These are phyloP conservation scores for Peronospora belbahrii DNA, from an alignment of 352 stramenopile species.

Conservation along the genomic window DNA sequence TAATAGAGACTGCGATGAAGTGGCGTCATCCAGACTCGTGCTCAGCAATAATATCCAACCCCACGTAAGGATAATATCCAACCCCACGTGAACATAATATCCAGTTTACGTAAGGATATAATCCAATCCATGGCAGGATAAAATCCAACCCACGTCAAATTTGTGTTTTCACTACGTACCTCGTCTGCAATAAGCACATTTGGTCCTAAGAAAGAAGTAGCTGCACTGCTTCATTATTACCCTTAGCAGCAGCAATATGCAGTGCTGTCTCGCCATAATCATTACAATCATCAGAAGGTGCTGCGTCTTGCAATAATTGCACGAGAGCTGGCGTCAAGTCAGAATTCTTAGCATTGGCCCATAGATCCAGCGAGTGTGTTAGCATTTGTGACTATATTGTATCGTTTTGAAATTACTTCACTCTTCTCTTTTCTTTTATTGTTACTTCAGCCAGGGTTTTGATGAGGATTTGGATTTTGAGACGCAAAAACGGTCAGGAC, in stretches of 20 bases:
- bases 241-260: conserved; percentile 53
- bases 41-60: conserved; percentile 1
- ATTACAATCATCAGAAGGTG: conserved; percentile 51
- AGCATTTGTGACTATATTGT: too few species aligned
- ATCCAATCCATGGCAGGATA: too few species aligned
- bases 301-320: conserved; percentile 20
- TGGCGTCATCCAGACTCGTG: conserved; percentile 79
- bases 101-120: too few species aligned
- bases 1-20: conserved; percentile 70
- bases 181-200: conserved; percentile 44
- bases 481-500: too few species aligned
- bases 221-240: conserved; percentile 42
- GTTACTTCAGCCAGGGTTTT: too few species aligned
- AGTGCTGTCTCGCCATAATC: conserved; percentile 67
- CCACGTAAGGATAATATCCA: too few species aligned
- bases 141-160: not conserved
- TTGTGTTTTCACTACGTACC: conserved; percentile 32
- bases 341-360: conserved; percentile 12
- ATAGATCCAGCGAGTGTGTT: conserved; percentile 22
- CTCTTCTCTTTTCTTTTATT: too few species aligned
- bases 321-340: conserved; percentile 10
- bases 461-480: too few species aligned
- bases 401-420: too few species aligned
- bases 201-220: conserved; percentile 50
- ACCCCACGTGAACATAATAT: too few species aligned